Evolutionary conservation across 495 filamentous ascomycete genomes (phyloP).

Genomic region (Xylaria curta): DNA sequence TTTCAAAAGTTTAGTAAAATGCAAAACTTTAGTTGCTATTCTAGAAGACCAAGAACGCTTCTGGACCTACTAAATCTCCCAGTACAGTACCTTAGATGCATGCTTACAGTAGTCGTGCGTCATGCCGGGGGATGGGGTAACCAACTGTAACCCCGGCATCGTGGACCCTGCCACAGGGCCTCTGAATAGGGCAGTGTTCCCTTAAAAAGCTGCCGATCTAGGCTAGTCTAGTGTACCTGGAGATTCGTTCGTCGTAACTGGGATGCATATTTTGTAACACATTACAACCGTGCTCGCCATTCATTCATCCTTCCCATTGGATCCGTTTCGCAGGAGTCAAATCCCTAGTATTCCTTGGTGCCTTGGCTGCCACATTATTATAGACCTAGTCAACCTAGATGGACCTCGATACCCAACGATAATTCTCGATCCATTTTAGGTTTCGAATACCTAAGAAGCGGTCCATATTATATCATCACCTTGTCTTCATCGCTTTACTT

Average conservation of each 20-base stretch:
- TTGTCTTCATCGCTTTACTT: background rate
- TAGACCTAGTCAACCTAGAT: background rate
- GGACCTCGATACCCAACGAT: background rate
- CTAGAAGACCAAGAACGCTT: background rate
- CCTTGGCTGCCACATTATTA: slow-evolving; percentile 3
- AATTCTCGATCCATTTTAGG: slow-evolving; percentile 1
- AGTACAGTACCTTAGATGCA: background rate
- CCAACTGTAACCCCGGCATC: background rate
- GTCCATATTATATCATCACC: background rate
- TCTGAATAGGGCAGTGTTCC: background rate
- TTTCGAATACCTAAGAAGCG: background rate
- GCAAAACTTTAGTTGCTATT: background rate
- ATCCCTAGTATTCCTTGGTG: slow-evolving; percentile 3
- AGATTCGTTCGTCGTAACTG: background rate
- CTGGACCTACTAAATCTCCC: background rate
- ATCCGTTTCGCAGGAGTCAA: background rate
- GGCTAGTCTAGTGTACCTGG: background rate
- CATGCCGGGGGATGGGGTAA: background rate
- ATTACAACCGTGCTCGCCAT: background rate
- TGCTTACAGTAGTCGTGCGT: background rate
- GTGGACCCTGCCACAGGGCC: background rate
- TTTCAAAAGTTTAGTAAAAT: background rate
- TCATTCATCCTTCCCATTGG: background rate
- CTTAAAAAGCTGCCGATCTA: background rate
- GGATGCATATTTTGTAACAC: slow-evolving; percentile 14